Evolutionary conservation across 2,329 filamentous ascomycete species (phyloP), one percentile per base, ranked within the genome.

Genomic region (Sclerotinia sclerotiorum): DNA sequence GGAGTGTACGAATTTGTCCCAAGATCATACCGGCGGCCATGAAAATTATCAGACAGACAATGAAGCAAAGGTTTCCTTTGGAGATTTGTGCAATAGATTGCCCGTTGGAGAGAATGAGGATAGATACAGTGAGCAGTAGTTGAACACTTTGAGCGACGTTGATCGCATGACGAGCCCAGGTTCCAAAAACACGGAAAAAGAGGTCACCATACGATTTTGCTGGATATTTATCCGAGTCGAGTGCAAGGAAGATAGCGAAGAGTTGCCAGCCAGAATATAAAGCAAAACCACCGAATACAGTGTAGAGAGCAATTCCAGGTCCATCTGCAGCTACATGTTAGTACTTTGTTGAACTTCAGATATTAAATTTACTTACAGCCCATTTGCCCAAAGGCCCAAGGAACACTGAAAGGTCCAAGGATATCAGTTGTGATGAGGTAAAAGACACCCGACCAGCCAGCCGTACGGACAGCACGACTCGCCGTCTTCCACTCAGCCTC

Each of bases 1-100:
- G 72, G 35, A 78, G 70, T 10, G 75, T 77, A 5, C 76, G 75
- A 52, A 78, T 72, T 63, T 77, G 76, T 32, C 73, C 73, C 10
- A 76, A 58, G 54, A 75, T 63, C 65, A 76, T 76, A 2, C 76
- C 76, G 11, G 69, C 72, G 24, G 72, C 64, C 32, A 74, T 74
- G 46, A 73, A 77, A 32, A 78, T 44, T 17, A 77, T 51, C 8
- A 72, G 60, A 68, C 75, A 77, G 39, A 76, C 75, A 68, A 73
- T 51, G 39, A 71, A 73, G 56, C 72, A 74, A 6, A 74, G 62
- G 32, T 54, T 72, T 19, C 69, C 69, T 63, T 71, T 73, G 10
- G 72, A 68, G 3, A 72, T 67, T 56, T 72, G 69, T 5, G 72
- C 70, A 49, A 73, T 70, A 24, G 69, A 69, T 65, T 73, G 48